Evolutionary conservation across 306 rosid species (phyloP), one percentile per base, ranked within the genome.

Genomic region (Malus asiatica): DNA sequence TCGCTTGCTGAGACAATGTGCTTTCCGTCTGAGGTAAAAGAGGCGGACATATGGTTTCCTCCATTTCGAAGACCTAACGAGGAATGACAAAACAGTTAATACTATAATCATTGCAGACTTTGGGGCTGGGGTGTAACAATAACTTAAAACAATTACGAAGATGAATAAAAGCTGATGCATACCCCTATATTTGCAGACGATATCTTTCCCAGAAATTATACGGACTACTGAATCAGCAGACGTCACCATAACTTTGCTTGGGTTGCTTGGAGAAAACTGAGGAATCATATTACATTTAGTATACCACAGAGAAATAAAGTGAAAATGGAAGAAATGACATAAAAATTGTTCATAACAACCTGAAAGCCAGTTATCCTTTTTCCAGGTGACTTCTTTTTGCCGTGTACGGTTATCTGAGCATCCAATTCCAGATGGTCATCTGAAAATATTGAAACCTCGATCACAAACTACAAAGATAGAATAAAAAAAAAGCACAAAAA

Each of bases 21-120:
- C 85, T 88, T 93, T 79, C 97, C 98, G 6, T 93, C 98, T 0
- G 86, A 80, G 38, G 96, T 91, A 80, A 93, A 91, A 42, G 96
- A 91, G 44, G 98, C 92, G 45, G 81, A 83, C 80, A 82, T 83
- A 71, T 89, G 91, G 84, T 87, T 86, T 78, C 86, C 92, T 19
- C 83, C 87, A 79, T 82, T 85, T 76, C 85, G 84, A 62, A 80
- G 78, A 51, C 98, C 98, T 93, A 79, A 76, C 52, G 23, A 48
- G 19, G 51, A 69, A 81, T 38, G 20, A 75, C 13, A 30, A 22
- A 8, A 45, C 10, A 18, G 71, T 72, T 52, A 69, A 70, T 22
- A 60, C 72, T 30, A 11, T 12, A 20, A 19, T n/a, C 40, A 59
- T 76, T 12, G 25, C 4, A 53, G 20, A 42, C 68, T 40, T 35